Evolutionary conservation across 768 basidiomycete species (phyloP), one percentile per base, ranked within the genome.

Genomic region (Gautieria morchelliformis): DNA sequence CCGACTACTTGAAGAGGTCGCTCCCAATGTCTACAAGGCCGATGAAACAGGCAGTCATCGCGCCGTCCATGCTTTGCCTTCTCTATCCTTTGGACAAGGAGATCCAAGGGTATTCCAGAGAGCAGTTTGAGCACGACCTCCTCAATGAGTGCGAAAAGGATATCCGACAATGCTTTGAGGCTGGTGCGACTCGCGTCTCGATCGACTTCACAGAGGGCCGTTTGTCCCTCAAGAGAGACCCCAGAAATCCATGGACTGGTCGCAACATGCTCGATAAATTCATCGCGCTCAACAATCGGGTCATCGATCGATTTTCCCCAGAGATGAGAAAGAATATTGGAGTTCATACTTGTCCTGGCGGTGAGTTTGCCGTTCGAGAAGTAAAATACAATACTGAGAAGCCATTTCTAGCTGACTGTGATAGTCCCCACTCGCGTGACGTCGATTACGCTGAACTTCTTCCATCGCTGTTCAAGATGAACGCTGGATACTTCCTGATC

Each of bases 201-300:
- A n/a, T 53, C 35, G 52, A 53, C 22, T 53, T 53, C 41, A 53
- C 52, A 14, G 52, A 53, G 37, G 52, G 35, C 41, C 52, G 52
- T 53, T 19, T 53, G n/a, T n/a, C 52, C 12, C 35, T 53, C 19
- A 53, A 53, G 22, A 53, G 4, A 9, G 35, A 53, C 17, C 32
- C 52, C 2, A 40, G 52, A 40, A 39, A 39, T 40, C 52, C 52
- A 37, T 53, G 52, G 52, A 53, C 52, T 1, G 35, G 52, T 20
- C 52, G 52, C 3, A 37, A 40, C 10, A 14, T 53, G 27, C 52
- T 53, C 3, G 52, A 40, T 37, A 53, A 53, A 37, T 53, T 53
- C 19, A 40, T 53, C 33, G 52, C 40, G 14, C 42, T 53, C 17
- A 53, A 53, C 19, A 53, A 53, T 40, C 52, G 52, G 19, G 52